A percentile compares a stretch with the other conserved stretches of the same genome.
Conservation (phyloP, 108 stramenopile species). For the Pseudonitzschia pungens region DNA sequence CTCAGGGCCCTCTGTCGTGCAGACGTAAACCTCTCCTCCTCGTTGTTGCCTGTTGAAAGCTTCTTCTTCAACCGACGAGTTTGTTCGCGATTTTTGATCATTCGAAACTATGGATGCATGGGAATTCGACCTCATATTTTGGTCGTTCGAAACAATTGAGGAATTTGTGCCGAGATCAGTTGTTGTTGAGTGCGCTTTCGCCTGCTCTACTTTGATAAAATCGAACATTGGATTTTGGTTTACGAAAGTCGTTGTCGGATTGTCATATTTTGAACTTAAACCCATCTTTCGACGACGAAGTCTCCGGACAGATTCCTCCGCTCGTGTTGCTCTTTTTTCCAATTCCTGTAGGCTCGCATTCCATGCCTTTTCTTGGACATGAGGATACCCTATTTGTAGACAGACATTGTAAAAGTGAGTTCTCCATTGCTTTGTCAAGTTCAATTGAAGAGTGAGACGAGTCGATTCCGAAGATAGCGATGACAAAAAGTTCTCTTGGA, state of each 20-base stretch:
- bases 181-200: not conserved
- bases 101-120: constrained; percentile 10
- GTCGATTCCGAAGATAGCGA: constrained; percentile 60
- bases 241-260: constrained; percentile 27
- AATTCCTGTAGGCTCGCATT: constrained; percentile 59
- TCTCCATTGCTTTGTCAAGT: constrained; percentile 70
- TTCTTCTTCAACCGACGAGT: constrained; percentile 6
- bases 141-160: not conserved
- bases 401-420: constrained; percentile 76
- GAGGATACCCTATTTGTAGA: constrained; percentile 62
- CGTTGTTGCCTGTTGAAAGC: not conserved
- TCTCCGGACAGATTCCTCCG: constrained; percentile 50
- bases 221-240: constrained; percentile 24
- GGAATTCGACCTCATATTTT: not conserved
- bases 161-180: constrained; percentile 10
- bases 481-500: constrained; percentile 66
- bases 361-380: constrained; percentile 67
- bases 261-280: constrained; percentile 40
- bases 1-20: constrained; percentile 4
- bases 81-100: constrained; percentile 1
- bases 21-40: constrained; percentile 6
- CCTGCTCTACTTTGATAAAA: constrained; percentile 4
- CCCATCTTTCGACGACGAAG: constrained; percentile 67
- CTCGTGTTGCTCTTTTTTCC: constrained; percentile 44
- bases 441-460: constrained; percentile 61